A percentile compares a stretch with the other conserved stretches of the same genome.
phyloP scores from a whole-genome alignment of 164 flowering plant species.

The Cinnamomum chago region DNA sequence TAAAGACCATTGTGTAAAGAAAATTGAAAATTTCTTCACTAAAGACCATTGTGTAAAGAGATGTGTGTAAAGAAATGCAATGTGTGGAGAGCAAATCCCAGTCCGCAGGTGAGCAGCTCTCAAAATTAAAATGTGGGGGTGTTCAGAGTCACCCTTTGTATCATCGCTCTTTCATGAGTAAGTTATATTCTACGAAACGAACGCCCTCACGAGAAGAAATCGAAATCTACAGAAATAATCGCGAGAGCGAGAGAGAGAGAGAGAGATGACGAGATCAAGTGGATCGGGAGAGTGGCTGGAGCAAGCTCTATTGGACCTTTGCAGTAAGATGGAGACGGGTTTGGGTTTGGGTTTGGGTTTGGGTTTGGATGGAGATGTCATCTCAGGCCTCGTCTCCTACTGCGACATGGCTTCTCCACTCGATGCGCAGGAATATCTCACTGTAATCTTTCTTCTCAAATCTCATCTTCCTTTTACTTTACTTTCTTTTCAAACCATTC shows the following conservation, averaged over 20 bases:
- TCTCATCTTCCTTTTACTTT: background rate
- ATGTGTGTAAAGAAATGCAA: too few relatives aligned
- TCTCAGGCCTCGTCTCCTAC: constrained; percentile 87
- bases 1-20: too few relatives aligned
- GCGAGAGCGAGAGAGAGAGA: background rate
- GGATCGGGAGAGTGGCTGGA: constrained; percentile 74
- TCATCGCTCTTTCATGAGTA: too few relatives aligned
- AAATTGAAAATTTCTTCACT: too few relatives aligned
- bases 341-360: background rate
- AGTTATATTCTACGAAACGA: too few relatives aligned
- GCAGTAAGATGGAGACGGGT: constrained; percentile 40
- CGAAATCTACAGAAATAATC: too few relatives aligned
- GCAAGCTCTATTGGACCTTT: constrained; percentile 63
- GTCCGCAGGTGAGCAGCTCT: too few relatives aligned
- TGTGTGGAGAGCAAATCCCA: too few relatives aligned
- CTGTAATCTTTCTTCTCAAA: constrained; percentile 32
- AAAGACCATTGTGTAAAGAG: too few relatives aligned
- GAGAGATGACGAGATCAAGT: background rate
- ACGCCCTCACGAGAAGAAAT: too few relatives aligned
- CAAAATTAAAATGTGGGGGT: too few relatives aligned
- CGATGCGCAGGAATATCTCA: constrained; percentile 93
- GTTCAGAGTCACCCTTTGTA: too few relatives aligned
- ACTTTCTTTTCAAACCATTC: background rate
- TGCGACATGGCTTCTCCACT: constrained; percentile 80
- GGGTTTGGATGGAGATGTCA: constrained; percentile 64